Conservation (phyloP, 176 grass and related monocot genomes). For the Zizania latifolia region DNA sequence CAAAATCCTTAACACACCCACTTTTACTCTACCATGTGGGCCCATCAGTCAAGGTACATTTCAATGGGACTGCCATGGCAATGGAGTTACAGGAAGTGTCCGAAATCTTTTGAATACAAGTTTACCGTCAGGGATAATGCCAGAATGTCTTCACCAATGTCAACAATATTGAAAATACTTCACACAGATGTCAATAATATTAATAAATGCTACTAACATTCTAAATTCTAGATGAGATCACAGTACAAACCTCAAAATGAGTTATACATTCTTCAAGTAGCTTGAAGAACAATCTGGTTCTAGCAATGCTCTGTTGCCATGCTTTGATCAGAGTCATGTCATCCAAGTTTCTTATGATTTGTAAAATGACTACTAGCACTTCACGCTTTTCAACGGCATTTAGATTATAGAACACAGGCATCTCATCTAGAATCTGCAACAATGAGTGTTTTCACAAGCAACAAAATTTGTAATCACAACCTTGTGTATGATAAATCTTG, state of each 20-base stretch:
- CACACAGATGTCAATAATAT: background rate
- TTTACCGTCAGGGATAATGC: background rate
- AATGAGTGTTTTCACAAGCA: conserved; percentile 14
- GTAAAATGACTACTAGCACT: conserved; percentile 91
- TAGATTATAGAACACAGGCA: conserved; percentile 99
- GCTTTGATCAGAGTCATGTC: conserved; percentile 91
- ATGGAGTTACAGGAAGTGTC: too few species aligned
- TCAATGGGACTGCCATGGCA: background rate
- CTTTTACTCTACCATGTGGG: background rate
- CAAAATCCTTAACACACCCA: background rate
- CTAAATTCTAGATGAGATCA: conserved; percentile 8
- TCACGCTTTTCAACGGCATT: conserved; percentile 94
- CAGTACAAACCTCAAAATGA: conserved; percentile 85
- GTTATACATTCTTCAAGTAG: conserved; percentile 96
- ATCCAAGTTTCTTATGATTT: conserved; percentile 98
- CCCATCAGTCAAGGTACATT: background rate
- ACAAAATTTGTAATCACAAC: conserved; percentile 15
- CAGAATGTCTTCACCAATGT: background rate
- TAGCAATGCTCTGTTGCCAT: conserved; percentile 97
- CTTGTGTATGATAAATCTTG: conserved; percentile 10
- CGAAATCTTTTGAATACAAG: background rate
- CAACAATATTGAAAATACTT: background rate
- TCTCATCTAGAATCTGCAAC: conserved; percentile 99
- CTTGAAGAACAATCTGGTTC: conserved; percentile 98
- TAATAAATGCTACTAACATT: background rate